These are phyloP conservation scores for Trametes sp. DNA, from an alignment of 1,284 basidiomycete genomes.

Conservation along the genomic window DNA sequence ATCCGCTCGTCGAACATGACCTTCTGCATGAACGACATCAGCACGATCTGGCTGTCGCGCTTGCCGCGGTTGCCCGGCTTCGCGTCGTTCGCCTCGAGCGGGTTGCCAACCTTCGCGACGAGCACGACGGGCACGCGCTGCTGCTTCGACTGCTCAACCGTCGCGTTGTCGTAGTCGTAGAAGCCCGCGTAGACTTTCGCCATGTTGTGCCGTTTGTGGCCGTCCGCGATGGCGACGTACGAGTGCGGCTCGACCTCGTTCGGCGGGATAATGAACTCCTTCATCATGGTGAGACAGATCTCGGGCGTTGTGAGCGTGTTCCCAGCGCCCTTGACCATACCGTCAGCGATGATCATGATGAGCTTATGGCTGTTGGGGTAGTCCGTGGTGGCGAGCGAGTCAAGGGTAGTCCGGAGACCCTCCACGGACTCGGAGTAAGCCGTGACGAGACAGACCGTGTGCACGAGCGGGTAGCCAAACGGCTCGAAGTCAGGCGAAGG, in stretches of 20 bases:
- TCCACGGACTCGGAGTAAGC: slow-evolving; percentile 98
- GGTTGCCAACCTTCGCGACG: slow-evolving; percentile 95
- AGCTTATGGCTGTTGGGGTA: slow-evolving; percentile 99
- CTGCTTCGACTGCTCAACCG: slow-evolving; percentile 93
- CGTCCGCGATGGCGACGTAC: slow-evolving; percentile 98
- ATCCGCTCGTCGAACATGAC: slow-evolving; percentile 99
- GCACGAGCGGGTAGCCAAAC: slow-evolving; percentile 94
- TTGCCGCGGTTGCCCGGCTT: slow-evolving; percentile 99
- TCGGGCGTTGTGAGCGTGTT: slow-evolving; percentile 92
- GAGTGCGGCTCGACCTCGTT: slow-evolving; percentile 94
- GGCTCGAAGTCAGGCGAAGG: slow-evolving; percentile 93
- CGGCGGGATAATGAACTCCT: slow-evolving; percentile 86
- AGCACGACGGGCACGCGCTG: slow-evolving; percentile 96
- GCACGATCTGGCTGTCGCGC: slow-evolving; percentile 96
- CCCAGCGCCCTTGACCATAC: slow-evolving; percentile 96
- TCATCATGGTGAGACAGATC: slow-evolving; percentile 98
- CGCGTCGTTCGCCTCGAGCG: slow-evolving; percentile 84
- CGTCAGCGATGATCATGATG: slow-evolving; percentile 96
- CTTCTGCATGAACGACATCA: slow-evolving; percentile 98
- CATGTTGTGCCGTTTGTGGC: slow-evolving; percentile 99
- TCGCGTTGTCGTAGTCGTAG: slow-evolving; percentile 95
- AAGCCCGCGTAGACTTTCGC: slow-evolving; percentile 98
- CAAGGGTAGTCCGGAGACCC: slow-evolving; percentile 95
- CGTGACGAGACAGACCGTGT: slow-evolving; percentile 96
- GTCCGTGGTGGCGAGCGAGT: slow-evolving; percentile 97